phyloP scores from a whole-genome alignment of 2,329 filamentous ascomycete genomes.

The Calonectria honghensis region DNA sequence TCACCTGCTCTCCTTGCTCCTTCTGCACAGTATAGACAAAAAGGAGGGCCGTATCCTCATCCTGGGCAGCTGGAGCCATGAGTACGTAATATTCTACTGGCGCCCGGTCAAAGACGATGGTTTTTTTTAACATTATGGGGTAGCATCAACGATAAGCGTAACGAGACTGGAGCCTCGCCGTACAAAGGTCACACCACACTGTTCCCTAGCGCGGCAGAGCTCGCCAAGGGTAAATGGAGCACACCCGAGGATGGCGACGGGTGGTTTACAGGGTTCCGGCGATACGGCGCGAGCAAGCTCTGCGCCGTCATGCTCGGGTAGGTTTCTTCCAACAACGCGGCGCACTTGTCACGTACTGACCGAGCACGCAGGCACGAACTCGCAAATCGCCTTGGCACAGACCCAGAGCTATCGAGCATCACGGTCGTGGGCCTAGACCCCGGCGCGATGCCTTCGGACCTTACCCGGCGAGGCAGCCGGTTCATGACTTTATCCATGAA shows the following conservation, averaged over 20 bases:
- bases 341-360: conserved; percentile 35
- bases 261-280: conserved; percentile 56
- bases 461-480: conserved; percentile 55
- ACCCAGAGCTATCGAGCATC: conserved; percentile 59
- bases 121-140: conserved; percentile 33
- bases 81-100: conserved; percentile 53
- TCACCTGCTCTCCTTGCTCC: conserved; percentile 55
- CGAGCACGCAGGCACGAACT: conserved; percentile 57
- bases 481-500: conserved; percentile 52
- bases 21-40: conserved; percentile 59
- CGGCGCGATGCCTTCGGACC: conserved; percentile 60
- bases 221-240: conserved; percentile 61
- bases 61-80: conserved; percentile 59
- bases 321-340: conserved; percentile 28
- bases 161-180: conserved; percentile 45
- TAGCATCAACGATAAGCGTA: conserved; percentile 56
- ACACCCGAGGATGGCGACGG: conserved; percentile 55
- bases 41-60: conserved; percentile 55
- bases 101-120: too few relatives aligned
- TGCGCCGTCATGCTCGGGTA: conserved; percentile 61
- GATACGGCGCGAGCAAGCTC: conserved; percentile 64
- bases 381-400: conserved; percentile 57
- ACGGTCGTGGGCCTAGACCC: conserved; percentile 62
- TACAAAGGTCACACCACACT: conserved; percentile 55
- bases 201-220: conserved; percentile 55